phyloP scores from a whole-genome alignment of 2,329 filamentous ascomycete genomes.

The Xylariomycetidae sp. region DNA sequence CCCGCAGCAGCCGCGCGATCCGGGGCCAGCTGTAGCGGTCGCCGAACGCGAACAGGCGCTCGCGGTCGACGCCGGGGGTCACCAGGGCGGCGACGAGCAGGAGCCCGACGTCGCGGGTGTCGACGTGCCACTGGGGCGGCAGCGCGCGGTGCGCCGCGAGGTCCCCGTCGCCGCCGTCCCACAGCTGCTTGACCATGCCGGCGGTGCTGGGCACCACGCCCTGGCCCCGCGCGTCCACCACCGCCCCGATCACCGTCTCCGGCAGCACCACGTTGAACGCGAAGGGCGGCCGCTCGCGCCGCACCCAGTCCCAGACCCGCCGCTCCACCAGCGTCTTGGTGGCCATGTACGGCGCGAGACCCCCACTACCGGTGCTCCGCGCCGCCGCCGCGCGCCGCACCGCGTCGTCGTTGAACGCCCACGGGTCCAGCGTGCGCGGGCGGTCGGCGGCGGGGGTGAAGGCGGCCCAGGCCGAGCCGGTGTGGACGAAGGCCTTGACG shows the following conservation, averaged over 20 bases:
- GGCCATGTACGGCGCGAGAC: constrained; percentile 26
- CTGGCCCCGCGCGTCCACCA: constrained; percentile 23
- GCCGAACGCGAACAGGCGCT: constrained; percentile 27
- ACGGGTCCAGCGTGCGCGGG: constrained; percentile 16
- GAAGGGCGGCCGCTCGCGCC: constrained; percentile 20
- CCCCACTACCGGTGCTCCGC: constrained; percentile 11
- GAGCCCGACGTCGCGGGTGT: constrained; percentile 23
- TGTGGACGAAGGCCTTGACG: constrained; percentile 25
- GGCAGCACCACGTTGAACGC: constrained; percentile 28
- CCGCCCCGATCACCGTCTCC: constrained; percentile 25
- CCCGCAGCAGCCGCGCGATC: constrained; percentile 21
- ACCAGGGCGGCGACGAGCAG: constrained; percentile 27
- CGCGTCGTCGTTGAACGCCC: constrained; percentile 27
- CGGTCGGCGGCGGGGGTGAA: constrained; percentile 24
- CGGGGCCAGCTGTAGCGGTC: constrained; percentile 25
- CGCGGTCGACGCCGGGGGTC: constrained; percentile 20
- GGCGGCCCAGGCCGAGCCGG: constrained; percentile 26
- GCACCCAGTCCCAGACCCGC: constrained; percentile 28
- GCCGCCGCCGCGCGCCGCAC: constrained; percentile 14
- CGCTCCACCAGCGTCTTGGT: constrained; percentile 27
- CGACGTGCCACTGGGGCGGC: constrained; percentile 25
- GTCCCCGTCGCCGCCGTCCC: constrained; percentile 18
- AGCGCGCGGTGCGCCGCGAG: constrained; percentile 11
- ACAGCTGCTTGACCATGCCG: constrained; percentile 27
- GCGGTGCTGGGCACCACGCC: constrained; percentile 25